These are phyloP conservation scores for Krasilnikovozyma curviuscula DNA, from an alignment of 768 basidiomycete species.

Conservation along the genomic window DNA sequence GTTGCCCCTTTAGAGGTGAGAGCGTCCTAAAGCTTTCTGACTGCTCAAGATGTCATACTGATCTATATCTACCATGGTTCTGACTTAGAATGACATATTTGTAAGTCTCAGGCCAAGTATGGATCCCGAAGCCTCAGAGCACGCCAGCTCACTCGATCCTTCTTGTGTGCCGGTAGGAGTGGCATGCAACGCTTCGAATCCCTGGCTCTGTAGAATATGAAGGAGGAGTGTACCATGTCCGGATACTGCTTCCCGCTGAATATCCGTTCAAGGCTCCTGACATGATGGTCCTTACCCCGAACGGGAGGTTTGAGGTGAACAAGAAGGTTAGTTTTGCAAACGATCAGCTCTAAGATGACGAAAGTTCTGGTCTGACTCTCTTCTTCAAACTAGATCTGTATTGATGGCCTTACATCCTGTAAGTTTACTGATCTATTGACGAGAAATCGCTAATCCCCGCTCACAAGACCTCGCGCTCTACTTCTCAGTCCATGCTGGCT, in stretches of 20 bases:
- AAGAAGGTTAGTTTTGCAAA: conserved; percentile 48
- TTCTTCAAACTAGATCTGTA: conserved; percentile 20
- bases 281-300: conserved; percentile 87
- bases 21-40: conserved; percentile 7
- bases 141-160: conserved; percentile 4
- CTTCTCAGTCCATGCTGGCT: conserved; percentile 89
- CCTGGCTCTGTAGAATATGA: conserved; percentile 74
- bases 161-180: conserved; percentile 36
- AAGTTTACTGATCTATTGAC: too few relatives aligned
- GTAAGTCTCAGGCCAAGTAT: conserved; percentile 33
- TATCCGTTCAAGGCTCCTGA: conserved; percentile 95
- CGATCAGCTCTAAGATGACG: neutral
- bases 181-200: conserved; percentile 95
- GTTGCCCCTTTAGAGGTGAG: conserved; percentile 61
- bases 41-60: neutral
- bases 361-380: neutral
- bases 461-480: too few relatives aligned
- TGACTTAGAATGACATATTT: conserved; percentile 60
- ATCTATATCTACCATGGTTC: neutral
- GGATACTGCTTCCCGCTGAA: conserved; percentile 36
- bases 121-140: too few relatives aligned
- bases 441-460: too few relatives aligned
- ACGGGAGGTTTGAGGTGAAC: conserved; percentile 88
- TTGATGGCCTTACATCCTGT: conserved; percentile 24
- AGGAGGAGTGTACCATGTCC: conserved; percentile 83